These are phyloP conservation scores for Colletotrichum sublineola DNA, from an alignment of 2,329 filamentous ascomycete species.

Conservation along the genomic window DNA sequence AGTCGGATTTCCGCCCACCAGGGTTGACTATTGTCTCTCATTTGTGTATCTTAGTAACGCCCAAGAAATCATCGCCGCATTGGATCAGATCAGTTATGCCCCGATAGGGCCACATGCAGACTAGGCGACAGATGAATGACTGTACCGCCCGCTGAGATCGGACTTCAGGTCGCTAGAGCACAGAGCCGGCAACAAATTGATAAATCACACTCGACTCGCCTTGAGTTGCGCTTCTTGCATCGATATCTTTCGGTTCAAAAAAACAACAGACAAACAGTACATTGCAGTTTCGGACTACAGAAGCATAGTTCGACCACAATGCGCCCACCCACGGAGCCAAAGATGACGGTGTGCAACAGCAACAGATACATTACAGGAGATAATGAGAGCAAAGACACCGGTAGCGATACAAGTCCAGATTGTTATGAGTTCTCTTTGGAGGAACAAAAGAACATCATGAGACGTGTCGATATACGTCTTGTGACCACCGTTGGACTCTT, in stretches of 20 bases:
- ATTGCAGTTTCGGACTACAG: neutral
- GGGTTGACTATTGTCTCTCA: neutral
- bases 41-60: constrained; percentile 24
- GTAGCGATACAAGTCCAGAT: neutral
- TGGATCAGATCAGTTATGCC: neutral
- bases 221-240: neutral
- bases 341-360: too few relatives aligned
- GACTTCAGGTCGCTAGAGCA: neutral
- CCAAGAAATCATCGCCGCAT: neutral
- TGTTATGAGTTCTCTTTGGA: neutral
- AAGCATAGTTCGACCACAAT: neutral
- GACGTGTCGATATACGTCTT: constrained; percentile 51
- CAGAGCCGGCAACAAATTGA: neutral
- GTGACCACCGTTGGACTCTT: constrained; percentile 46
- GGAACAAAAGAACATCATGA: constrained; percentile 25
- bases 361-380: neutral
- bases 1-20: neutral
- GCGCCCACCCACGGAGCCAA: neutral
- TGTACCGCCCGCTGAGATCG: neutral
- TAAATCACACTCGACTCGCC: neutral
- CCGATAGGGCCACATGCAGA: neutral
- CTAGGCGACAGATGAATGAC: neutral
- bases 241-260: too few relatives aligned
- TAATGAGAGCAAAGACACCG: neutral
- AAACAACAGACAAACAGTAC: neutral